Conservation (phyloP, 108 stramenopile genomes). For the Cyclotella sp. region DNA sequence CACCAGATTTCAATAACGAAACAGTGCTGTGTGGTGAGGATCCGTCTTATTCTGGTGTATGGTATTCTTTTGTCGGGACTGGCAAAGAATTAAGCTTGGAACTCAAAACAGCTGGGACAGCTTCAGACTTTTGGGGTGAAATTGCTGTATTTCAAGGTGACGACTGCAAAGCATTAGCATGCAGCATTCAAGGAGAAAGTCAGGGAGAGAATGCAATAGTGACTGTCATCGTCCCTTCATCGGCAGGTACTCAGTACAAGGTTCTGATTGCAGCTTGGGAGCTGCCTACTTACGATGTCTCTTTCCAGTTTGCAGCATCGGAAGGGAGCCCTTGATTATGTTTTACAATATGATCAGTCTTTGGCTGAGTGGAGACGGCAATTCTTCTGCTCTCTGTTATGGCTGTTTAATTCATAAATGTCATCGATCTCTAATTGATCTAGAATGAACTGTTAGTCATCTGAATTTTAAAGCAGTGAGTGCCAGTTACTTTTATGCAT, state of each 20-base stretch:
- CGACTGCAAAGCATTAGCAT: not conserved
- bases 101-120: constrained; percentile 6
- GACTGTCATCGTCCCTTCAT: not conserved
- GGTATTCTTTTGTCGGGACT: constrained; percentile 11
- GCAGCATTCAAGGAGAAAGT: not conserved
- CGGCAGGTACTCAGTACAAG: constrained; percentile 2
- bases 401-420: too few relatives aligned
- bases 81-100: constrained; percentile 5
- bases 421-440: too few relatives aligned
- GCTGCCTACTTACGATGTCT: not conserved
- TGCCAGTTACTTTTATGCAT: too few relatives aligned
- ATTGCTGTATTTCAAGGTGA: constrained; percentile 13
- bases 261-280: not conserved
- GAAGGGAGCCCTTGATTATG: not conserved
- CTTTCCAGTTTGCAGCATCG: not conserved
- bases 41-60: not conserved
- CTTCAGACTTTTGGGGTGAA: constrained; percentile 1
- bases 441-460: too few relatives aligned
- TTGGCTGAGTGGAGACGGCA: too few relatives aligned
- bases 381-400: too few relatives aligned
- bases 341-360: too few relatives aligned
- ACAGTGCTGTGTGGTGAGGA: constrained; percentile 8
- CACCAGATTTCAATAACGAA: constrained; percentile 7
- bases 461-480: too few relatives aligned
- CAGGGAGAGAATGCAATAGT: constrained; percentile 3